Percentiles rank a stretch among this genome's conserved stretches.
These are phyloP conservation scores for Sclerotinia sclerotiorum DNA, from an alignment of 2,329 filamentous ascomycete species.

Conservation along the genomic window DNA sequence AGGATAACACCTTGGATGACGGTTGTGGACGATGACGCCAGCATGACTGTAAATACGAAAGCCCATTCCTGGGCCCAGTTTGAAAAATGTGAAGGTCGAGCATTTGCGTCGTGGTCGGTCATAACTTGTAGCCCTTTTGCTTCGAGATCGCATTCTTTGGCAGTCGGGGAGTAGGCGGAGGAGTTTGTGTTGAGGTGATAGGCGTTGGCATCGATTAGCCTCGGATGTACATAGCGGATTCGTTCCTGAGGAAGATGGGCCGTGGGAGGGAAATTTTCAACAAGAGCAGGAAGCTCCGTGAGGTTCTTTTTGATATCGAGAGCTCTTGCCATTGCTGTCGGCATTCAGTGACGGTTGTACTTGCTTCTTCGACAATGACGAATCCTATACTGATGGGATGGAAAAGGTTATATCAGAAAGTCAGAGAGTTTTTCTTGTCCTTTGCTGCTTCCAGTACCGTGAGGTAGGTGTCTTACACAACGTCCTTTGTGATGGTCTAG, in stretches of 20 bases:
- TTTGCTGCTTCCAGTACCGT: neutral
- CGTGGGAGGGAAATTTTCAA: neutral
- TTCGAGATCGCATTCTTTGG: conserved; percentile 17
- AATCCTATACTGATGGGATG: neutral
- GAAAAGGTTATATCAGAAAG: neutral
- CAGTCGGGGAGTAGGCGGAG: neutral
- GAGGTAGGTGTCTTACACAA: neutral
- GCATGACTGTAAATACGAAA: conserved; percentile 50
- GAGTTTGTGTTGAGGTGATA: neutral
- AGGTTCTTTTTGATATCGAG: neutral
- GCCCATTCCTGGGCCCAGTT: conserved; percentile 33
- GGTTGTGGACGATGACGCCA: conserved; percentile 62
- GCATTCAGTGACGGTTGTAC: neutral
- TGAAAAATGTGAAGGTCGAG: conserved; percentile 31
- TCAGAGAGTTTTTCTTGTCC: neutral
- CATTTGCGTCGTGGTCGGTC: conserved; percentile 30
- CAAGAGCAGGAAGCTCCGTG: neutral
- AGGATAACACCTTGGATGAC: conserved; percentile 60
- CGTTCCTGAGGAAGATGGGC: neutral
- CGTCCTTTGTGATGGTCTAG: neutral
- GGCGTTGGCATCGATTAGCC: neutral
- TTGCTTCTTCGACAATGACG: neutral
- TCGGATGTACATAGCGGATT: neutral
- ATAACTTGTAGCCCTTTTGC: conserved; percentile 12
- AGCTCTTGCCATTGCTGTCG: conserved; percentile 2